These are phyloP conservation scores for Saccharomyces hybrid DNA, from an alignment of 1,139 yeast genomes.

Conservation along the genomic window DNA sequence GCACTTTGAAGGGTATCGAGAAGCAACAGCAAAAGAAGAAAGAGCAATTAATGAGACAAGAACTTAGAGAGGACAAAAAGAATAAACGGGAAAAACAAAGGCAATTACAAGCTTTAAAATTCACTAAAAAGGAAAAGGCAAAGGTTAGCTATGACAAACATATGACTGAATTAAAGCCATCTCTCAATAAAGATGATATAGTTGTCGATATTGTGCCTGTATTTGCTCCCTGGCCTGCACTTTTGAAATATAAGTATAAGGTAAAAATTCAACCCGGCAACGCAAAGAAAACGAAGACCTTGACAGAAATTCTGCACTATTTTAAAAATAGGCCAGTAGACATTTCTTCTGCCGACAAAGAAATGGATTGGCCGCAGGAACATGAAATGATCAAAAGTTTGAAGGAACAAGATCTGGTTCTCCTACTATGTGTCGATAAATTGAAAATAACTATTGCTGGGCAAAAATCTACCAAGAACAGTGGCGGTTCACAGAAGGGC, in stretches of 20 bases:
- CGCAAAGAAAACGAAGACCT: conserved; percentile 82
- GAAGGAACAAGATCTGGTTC: conserved; percentile 49
- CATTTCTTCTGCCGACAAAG: conserved; percentile 41
- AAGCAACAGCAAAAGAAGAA: conserved; percentile 36
- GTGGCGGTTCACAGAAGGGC: conserved; percentile 3
- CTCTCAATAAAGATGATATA: conserved; percentile 35
- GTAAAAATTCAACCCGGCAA: conserved; percentile 82
- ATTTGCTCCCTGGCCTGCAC: conserved; percentile 87
- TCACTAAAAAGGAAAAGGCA: conserved; percentile 33
- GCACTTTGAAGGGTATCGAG: conserved; percentile 67
- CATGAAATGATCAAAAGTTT: conserved; percentile 49
- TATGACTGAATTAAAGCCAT: conserved; percentile 36
- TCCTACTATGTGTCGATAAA: conserved; percentile 47
- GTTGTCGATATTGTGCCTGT: conserved; percentile 66
- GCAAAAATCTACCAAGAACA: conserved; percentile 8
- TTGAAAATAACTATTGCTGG: conserved; percentile 40
- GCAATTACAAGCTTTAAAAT: conserved; percentile 45
- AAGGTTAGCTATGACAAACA: conserved; percentile 30
- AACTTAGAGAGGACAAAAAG: conserved; percentile 34
- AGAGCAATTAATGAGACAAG: conserved; percentile 33
- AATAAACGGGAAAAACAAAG: conserved; percentile 42
- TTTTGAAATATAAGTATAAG: conserved; percentile 70
- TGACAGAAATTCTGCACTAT: conserved; percentile 57
- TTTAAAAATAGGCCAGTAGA: conserved; percentile 55
- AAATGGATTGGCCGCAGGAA: conserved; percentile 66